Evolutionary conservation across 1,284 basidiomycete species (phyloP), one percentile per base, ranked within the genome.

Genomic region (Apiotrichum sp.): DNA sequence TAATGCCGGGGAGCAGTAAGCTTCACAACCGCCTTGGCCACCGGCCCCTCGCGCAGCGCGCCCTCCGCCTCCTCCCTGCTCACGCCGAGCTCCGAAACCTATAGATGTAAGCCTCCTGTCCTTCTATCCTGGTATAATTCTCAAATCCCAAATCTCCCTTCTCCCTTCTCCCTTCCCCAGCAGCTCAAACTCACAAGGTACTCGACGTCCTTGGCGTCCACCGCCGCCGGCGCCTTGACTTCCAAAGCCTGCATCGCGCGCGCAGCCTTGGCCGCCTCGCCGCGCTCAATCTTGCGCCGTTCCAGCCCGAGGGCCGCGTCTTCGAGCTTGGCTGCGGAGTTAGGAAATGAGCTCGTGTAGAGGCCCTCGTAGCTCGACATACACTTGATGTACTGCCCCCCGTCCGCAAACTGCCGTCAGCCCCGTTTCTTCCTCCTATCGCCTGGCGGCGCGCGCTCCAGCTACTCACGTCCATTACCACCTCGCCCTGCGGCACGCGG

Each of bases 381-480:
- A 74, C 72, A 55, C 57, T 71, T 73, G 62, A 70, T 68, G 57
- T 73, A 74, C 49, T 59, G 60, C 33, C 72, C 72, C 16, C 70
- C 70, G 54, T 74, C 72, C 13, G 67, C 67, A 50, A 73, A 74
- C 72, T 73, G 59, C 2, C 9, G 50, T 62, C 47, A 63, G 14
- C 22, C n/a, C 5, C 4, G 1, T 7, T 7, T 4, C 5, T 2
- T 7, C 9, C 11, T 13, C n/a, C 40, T 41, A 3, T 10, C 10
- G 14, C 10, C 14, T 38, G 14, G 36, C 8, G 10, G 14, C 36
- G 36, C 14, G 36, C 10, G 6, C 4, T 3, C 29, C 9, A 4
- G 9, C n/a, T 8, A 56, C 71, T 62, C 53, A 74, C 72, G 49
- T 74, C 71, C 58, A 72, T 66, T 41, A 74, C 63, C 11, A 74